Conservation (phyloP, 495 filamentous ascomycete genomes). For the Penicillium samsonianum region DNA sequence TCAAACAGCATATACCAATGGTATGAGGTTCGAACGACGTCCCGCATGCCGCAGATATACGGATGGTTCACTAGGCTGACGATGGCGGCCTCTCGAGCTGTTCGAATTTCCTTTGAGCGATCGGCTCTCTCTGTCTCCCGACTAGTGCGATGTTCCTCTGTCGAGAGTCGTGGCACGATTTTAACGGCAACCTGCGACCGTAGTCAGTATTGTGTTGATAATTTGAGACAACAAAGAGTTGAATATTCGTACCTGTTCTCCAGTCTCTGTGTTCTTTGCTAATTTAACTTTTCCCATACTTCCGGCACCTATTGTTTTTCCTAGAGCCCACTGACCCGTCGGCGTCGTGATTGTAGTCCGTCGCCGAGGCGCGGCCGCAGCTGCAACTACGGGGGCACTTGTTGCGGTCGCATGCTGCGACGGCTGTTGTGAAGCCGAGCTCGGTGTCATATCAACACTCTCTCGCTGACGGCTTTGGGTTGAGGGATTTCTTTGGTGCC, state of each 20-base stretch:
- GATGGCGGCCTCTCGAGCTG: constrained; percentile 94
- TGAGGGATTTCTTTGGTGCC: constrained; percentile 49
- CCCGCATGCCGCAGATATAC: constrained; percentile 94
- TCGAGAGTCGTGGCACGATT: constrained; percentile 90
- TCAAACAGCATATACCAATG: constrained; percentile 99
- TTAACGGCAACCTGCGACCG: constrained; percentile 83
- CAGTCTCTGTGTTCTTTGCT: constrained; percentile 75
- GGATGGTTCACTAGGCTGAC: constrained; percentile 93
- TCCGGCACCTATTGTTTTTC: constrained; percentile 95
- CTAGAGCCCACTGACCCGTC: constrained; percentile 86
- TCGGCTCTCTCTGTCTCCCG: constrained; percentile 86
- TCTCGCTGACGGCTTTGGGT: constrained; percentile 49
- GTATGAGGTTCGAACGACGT: constrained; percentile 92
- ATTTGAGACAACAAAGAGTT: not conserved
- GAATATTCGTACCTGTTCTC: constrained; percentile 66
- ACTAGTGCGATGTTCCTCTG: constrained; percentile 77
- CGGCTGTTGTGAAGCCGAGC: constrained; percentile 40
- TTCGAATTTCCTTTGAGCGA: constrained; percentile 94
- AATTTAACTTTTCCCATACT: constrained; percentile 98
- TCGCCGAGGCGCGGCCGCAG: constrained; percentile 58
- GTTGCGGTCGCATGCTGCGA: constrained; percentile 46
- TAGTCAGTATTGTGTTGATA: constrained; percentile 11
- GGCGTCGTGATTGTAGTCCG: constrained; percentile 81
- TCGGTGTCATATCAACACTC: constrained; percentile 56
- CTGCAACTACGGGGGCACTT: constrained; percentile 31